Conservation (phyloP, 1,284 basidiomycete genomes). For the Naganishia sp. region DNA sequence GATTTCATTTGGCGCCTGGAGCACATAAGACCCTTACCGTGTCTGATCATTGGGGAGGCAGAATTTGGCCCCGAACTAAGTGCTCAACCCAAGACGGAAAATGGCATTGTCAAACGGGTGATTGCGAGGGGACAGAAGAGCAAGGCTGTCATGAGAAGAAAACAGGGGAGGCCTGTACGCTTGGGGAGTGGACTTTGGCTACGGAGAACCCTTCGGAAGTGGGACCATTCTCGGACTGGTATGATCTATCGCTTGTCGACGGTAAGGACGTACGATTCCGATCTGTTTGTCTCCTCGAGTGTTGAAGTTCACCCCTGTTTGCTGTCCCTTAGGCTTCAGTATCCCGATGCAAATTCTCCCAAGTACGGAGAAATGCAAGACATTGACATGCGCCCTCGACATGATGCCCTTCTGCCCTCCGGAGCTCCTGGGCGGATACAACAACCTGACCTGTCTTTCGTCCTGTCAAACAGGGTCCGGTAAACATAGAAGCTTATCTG, state of each 20-base stretch:
- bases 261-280: slow-evolving; percentile 32
- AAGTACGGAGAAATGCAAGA: slow-evolving; percentile 32
- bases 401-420: slow-evolving; percentile 40
- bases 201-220: slow-evolving; percentile 36
- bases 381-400: slow-evolving; percentile 38
- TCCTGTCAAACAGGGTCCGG: slow-evolving; percentile 2
- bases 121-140: slow-evolving; percentile 12
- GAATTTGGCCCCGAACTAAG: slow-evolving; percentile 9
- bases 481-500: background rate
- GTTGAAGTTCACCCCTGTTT: background rate
- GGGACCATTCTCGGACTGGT: slow-evolving; percentile 36
- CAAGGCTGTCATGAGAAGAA: no score
- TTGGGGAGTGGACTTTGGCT: slow-evolving; percentile 31
- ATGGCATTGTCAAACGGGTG: slow-evolving; percentile 6
- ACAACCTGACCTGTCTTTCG: slow-evolving; percentile 39
- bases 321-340: slow-evolving; percentile 39
- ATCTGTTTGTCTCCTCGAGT: background rate
- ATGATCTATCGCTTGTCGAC: slow-evolving; percentile 44
- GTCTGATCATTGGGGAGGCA: slow-evolving; percentile 9
- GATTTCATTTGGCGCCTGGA: background rate
- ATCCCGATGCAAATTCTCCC: slow-evolving; percentile 40
- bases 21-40: background rate
- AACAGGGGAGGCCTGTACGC: background rate
- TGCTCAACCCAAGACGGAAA: background rate
- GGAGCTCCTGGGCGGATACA: slow-evolving; percentile 35